Evolutionary conservation across 2,329 filamentous ascomycete genomes (phyloP), one percentile per base, ranked within the genome.

Genomic region (Cytospora schulzeri): DNA sequence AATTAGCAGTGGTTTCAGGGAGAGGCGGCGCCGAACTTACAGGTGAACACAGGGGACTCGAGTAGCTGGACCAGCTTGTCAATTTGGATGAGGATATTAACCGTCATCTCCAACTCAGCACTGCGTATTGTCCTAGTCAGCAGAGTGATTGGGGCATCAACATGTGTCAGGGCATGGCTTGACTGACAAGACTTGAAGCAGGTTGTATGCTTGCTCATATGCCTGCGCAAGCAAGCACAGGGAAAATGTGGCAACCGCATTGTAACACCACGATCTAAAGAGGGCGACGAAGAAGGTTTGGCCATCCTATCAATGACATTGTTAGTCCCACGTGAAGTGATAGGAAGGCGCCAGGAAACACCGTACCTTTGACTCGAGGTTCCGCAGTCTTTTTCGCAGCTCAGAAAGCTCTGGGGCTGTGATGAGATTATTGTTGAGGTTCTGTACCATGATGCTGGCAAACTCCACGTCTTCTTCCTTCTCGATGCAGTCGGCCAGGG

Each of bases 371-470:
- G 90, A 92, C 75, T 99, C 95, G 1, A 97, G 81, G 71, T 97
- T 99, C 38, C 95, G 85, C 58, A 99, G 80, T 52, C 95, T 84
- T 76, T 97, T 97, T 54, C 95, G 88, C 68, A 99, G 82, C 70
- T 98, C 96, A 1, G 92, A 88, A 33, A 99, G 81, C 76, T 99
- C 93, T 0, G 96, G 95, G 0, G 96, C 95, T 1, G 96, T 99
- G 69, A 99, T 97, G 62, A 99, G 88, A 72, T 99, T 99, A 76
- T 99, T 99, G 79, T 99, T 99, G 60, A 99, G 83, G 72, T 98
- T 98, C 76, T 99, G 95, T 33, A 99, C 93, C 95, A 99, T 99
- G 71, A 99, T 98, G 74, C 94, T 97, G 19, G 95, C 94, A 77
- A 99, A 99, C 75, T 99, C 96, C 51, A 99, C 88, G 74, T 99